A percentile compares a stretch with the other conserved stretches of the same genome.
Evolutionary conservation across 768 basidiomycete genomes (phyloP).

Genomic region (Termitomyces sp.): DNA sequence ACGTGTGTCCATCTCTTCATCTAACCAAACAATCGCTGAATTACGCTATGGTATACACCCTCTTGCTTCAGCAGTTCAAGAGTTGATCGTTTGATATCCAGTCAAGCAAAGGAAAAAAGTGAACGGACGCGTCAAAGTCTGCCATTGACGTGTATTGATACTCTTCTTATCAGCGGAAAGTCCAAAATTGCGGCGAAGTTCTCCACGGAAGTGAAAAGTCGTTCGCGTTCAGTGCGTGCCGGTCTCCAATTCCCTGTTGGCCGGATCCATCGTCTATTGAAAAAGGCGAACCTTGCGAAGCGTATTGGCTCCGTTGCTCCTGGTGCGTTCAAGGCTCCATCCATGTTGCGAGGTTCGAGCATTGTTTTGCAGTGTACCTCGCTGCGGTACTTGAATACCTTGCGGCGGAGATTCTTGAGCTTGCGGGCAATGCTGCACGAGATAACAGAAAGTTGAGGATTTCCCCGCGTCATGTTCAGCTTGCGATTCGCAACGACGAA

Average conservation of each 20-base stretch:
- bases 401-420: slow-evolving; percentile 82
- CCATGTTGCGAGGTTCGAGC: slow-evolving; percentile 5
- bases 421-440: slow-evolving; percentile 77
- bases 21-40: neutral
- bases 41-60: neutral
- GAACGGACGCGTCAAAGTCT: slow-evolving; percentile 17
- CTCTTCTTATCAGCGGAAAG: slow-evolving; percentile 19
- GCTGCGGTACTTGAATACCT: slow-evolving; percentile 88
- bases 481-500: slow-evolving; percentile 78
- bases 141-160: slow-evolving; percentile 13
- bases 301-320: slow-evolving; percentile 71
- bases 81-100: slow-evolving; percentile 17
- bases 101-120: slow-evolving; percentile 61
- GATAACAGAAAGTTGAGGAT: slow-evolving; percentile 85
- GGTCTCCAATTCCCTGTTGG: slow-evolving; percentile 77
- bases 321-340: slow-evolving; percentile 34
- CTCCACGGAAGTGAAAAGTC: slow-evolving; percentile 49
- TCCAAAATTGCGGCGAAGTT: slow-evolving; percentile 30
- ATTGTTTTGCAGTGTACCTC: slow-evolving; percentile 58
- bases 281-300: slow-evolving; percentile 70
- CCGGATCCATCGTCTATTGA: slow-evolving; percentile 78
- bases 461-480: slow-evolving; percentile 78
- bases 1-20: neutral
- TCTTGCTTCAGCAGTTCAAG: slow-evolving; percentile 7
- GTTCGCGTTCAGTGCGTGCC: slow-evolving; percentile 66